phyloP scores from a whole-genome alignment of 1,284 basidiomycete species.

The Neotropicomus parvogracilis region DNA sequence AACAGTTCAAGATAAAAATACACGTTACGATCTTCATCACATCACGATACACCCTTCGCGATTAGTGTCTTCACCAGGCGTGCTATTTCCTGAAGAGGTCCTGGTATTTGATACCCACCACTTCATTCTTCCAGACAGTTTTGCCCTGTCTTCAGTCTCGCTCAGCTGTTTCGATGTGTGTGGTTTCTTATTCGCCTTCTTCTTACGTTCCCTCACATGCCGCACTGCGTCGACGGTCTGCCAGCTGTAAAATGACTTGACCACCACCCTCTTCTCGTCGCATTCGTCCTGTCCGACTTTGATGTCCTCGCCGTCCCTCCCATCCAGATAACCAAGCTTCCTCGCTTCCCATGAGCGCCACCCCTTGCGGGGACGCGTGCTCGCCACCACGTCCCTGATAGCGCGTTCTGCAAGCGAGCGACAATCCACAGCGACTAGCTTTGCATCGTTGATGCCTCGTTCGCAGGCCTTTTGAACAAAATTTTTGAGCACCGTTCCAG shows the following conservation, averaged over 20 bases:
- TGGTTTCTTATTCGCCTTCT: conserved; percentile 42
- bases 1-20: conserved; percentile 26
- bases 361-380: conserved; percentile 66
- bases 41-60: conserved; percentile 46
- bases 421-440: conserved; percentile 74
- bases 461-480: conserved; percentile 59
- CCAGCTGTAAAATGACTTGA: conserved; percentile 88
- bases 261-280: conserved; percentile 62
- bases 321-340: conserved; percentile 64
- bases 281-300: conserved; percentile 73
- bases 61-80: conserved; percentile 33
- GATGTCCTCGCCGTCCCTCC: conserved; percentile 57
- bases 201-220: conserved; percentile 51
- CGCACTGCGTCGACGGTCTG: conserved; percentile 74
- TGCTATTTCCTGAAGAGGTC: conserved; percentile 22
- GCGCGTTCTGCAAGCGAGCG: conserved; percentile 59
- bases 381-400: conserved; percentile 53
- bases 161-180: conserved; percentile 34
- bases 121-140: conserved; percentile 11
- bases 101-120: conserved; percentile 28
- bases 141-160: conserved; percentile 25
- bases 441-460: conserved; percentile 49
- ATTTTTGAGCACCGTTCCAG: conserved; percentile 57
- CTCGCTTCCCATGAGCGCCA: conserved; percentile 68
- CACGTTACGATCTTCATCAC: conserved; percentile 30